phyloP scores from a whole-genome alignment of 441 rosid genomes.

The Adansonia gregorii region DNA sequence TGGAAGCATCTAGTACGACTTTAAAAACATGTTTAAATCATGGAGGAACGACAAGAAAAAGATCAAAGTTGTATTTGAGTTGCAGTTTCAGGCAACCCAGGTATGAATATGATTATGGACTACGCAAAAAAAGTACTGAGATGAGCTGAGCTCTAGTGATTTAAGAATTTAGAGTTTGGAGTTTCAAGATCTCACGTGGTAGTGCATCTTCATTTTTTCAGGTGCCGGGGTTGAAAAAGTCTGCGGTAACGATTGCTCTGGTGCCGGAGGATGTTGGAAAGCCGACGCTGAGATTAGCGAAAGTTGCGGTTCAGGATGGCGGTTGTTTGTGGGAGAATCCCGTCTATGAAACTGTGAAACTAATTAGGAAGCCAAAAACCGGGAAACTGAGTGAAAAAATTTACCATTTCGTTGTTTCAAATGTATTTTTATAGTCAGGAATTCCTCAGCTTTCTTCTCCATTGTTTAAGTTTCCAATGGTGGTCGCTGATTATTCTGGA shows the following conservation, averaged over 20 bases:
- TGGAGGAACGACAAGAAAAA: neutral
- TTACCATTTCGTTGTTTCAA: neutral
- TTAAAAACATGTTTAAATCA: neutral
- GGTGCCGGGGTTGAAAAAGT: no score
- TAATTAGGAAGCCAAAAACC: neutral
- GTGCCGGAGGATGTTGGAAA: neutral
- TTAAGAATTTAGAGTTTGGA: no score
- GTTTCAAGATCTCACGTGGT: no score
- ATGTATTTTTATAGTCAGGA: no score
- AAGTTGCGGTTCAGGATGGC: neutral
- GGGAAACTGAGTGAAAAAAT: neutral
- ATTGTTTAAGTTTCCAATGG: no score
- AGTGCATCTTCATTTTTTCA: no score
- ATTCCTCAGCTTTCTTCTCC: no score
- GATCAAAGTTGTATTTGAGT: neutral
- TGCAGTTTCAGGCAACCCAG: slow-evolving; percentile 1
- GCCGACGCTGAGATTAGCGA: neutral
- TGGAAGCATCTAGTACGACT: no score
- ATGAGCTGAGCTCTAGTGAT: no score
- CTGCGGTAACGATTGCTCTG: no score
- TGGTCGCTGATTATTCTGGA: no score
- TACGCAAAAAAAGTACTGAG: no score
- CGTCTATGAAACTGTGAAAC: neutral
- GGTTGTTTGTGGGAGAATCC: neutral
- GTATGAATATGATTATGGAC: neutral